A percentile compares a stretch with the other conserved stretches of the same genome.
phyloP scores from a whole-genome alignment of 2,329 filamentous ascomycete species.

The Fusarium gaditjirri region DNA sequence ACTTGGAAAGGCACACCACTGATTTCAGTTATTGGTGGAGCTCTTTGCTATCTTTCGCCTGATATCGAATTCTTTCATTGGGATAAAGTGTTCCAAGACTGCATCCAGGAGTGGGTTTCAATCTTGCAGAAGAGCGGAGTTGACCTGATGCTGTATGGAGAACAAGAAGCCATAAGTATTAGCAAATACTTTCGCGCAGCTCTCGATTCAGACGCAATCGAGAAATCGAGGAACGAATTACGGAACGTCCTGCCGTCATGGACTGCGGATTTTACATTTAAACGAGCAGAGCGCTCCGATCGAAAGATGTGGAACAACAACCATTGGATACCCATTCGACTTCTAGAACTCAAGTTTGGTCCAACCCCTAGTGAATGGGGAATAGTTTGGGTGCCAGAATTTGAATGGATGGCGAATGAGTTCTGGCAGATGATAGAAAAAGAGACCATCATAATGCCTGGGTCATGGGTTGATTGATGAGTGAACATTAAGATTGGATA shows the following conservation, averaged over 20 bases:
- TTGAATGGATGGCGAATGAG: conserved; percentile 41
- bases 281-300: neutral
- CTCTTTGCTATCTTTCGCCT: conserved; percentile 39
- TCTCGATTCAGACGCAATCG: conserved; percentile 34
- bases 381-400: conserved; percentile 42
- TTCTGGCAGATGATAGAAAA: conserved; percentile 42
- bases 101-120: conserved; percentile 31
- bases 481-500: neutral
- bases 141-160: conserved; percentile 40
- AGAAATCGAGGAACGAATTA: neutral
- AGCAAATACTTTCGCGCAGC: conserved; percentile 4
- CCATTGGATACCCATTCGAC: conserved; percentile 41
- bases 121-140: conserved; percentile 25
- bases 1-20: conserved; percentile 41
- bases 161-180: neutral
- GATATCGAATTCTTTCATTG: conserved; percentile 19
- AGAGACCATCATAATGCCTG: conserved; percentile 33
- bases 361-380: conserved; percentile 25
- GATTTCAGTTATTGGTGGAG: conserved; percentile 40
- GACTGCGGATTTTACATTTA: neutral
- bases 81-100: conserved; percentile 31
- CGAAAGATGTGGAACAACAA: neutral
- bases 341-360: conserved; percentile 34
- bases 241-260: conserved; percentile 1
- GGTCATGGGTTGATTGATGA: conserved; percentile 44